Percentiles rank a stretch among this genome's conserved stretches.
phyloP scores from a whole-genome alignment of 192 early-diverging fungal species.

The Coemansia sp. region DNA sequence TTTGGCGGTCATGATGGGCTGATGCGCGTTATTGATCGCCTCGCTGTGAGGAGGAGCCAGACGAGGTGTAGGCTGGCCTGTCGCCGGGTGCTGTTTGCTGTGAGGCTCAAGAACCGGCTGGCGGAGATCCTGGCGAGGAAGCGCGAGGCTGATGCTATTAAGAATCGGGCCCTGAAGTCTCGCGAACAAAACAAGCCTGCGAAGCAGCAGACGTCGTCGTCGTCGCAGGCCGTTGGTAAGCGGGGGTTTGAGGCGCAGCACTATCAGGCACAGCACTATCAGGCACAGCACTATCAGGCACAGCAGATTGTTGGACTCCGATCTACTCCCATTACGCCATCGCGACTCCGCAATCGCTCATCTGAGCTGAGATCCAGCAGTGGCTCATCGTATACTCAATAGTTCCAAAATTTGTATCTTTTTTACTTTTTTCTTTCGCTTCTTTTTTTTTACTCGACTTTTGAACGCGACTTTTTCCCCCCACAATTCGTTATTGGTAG shows the following conservation, averaged over 20 bases:
- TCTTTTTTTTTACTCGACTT: slow-evolving; percentile 1
- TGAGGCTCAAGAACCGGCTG: slow-evolving; percentile 25
- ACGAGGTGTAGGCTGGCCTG: slow-evolving; percentile 11
- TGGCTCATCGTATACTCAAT: slow-evolving; percentile 23
- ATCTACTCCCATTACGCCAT: slow-evolving; percentile 37
- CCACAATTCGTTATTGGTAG: background rate
- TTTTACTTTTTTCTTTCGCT: slow-evolving; percentile 1
- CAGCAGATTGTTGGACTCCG: slow-evolving; percentile 22
- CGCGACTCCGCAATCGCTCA: slow-evolving; percentile 36
- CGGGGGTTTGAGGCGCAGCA: too few species aligned
- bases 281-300: slow-evolving; percentile 9
- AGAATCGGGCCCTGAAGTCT: slow-evolving; percentile 13
- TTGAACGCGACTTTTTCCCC: background rate
- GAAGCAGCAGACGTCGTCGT: background rate
- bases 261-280: background rate
- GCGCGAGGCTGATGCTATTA: slow-evolving; percentile 16
- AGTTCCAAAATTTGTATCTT: background rate
- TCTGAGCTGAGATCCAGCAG: slow-evolving; percentile 37
- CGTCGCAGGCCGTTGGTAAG: too few species aligned
- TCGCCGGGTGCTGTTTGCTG: slow-evolving; percentile 26
- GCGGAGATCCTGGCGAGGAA: slow-evolving; percentile 2
- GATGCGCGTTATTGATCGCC: slow-evolving; percentile 19
- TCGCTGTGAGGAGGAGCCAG: background rate
- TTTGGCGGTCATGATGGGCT: slow-evolving; percentile 32
- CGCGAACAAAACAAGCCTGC: background rate